Conservation (phyloP, 345 rosid genomes). For the Lagerstroemia speciosa region DNA sequence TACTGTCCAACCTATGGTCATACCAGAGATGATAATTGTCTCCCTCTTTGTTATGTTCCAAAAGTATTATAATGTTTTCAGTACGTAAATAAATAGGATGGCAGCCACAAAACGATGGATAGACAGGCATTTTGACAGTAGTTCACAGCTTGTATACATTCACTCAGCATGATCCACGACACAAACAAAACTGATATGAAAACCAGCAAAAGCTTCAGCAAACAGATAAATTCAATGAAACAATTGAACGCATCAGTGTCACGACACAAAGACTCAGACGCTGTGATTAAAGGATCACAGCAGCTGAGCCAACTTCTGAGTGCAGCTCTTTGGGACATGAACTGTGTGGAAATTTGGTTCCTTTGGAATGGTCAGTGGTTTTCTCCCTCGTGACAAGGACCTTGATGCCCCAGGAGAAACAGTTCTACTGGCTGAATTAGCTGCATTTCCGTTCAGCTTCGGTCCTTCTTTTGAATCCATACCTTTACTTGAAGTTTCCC, state of each 20-base stretch:
- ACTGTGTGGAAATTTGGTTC: conserved; percentile 56
- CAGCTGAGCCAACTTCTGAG: conserved; percentile 18
- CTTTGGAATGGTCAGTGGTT: conserved; percentile 38
- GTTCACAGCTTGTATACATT: too few relatives aligned
- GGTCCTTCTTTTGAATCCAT: conserved; percentile 21
- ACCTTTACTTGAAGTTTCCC: conserved; percentile 22
- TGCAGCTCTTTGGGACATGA: conserved; percentile 68
- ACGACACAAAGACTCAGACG: neutral
- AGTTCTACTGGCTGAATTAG: conserved; percentile 19
- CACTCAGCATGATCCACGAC: conserved; percentile 9
- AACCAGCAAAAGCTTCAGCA: neutral
- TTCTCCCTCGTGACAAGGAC: conserved; percentile 28
- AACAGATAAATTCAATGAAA: conserved; percentile 30
- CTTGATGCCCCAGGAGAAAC: conserved; percentile 21
- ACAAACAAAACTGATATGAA: conserved; percentile 10
- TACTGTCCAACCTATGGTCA: too few relatives aligned
- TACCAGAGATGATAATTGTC: too few relatives aligned
- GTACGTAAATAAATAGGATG: too few relatives aligned
- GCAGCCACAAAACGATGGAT: too few relatives aligned
- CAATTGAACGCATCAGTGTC: conserved; percentile 23
- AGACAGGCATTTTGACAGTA: too few relatives aligned
- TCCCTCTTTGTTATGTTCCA: too few relatives aligned
- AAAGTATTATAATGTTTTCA: too few relatives aligned
- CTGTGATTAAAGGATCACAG: neutral
- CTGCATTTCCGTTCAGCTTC: conserved; percentile 12